phyloP scores from a whole-genome alignment of 805 yeast genomes.

The Kuraishia molischiana region DNA sequence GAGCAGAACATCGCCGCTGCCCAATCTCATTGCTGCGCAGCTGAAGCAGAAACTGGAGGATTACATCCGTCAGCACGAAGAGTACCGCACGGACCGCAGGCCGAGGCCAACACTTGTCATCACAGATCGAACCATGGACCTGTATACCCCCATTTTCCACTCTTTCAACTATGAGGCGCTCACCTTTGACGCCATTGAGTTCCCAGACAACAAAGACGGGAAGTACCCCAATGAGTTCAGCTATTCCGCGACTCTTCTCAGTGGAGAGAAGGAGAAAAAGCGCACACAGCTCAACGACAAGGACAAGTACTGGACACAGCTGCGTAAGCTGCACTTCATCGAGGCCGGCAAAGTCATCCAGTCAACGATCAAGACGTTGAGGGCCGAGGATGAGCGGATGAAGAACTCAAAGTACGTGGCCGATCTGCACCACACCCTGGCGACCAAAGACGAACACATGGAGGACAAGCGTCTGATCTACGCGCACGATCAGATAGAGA shows the following conservation, averaged over 20 bases:
- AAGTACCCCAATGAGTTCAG: constrained; percentile 25
- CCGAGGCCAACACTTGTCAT: constrained; percentile 69
- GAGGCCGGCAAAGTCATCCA: constrained; percentile 59
- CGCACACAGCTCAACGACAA: constrained; percentile 42
- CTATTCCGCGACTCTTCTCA: constrained; percentile 48
- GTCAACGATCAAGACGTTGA: constrained; percentile 41
- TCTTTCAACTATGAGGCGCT: constrained; percentile 89
- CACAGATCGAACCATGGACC: constrained; percentile 77
- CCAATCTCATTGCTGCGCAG: constrained; percentile 60
- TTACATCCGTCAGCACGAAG: constrained; percentile 59
- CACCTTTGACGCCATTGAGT: constrained; percentile 53
- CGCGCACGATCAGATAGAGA: constrained; percentile 51
- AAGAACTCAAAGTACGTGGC: neutral
- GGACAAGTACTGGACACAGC: constrained; percentile 63
- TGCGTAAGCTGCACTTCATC: constrained; percentile 68
- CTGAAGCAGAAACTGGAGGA: constrained; percentile 67
- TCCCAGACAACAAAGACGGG: constrained; percentile 6
- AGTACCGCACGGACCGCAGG: constrained; percentile 50
- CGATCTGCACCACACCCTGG: constrained; percentile 1
- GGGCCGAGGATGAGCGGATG: neutral
- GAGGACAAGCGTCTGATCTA: constrained; percentile 20
- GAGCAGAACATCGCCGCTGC: constrained; percentile 48
- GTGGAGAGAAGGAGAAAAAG: constrained; percentile 30
- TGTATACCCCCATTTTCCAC: constrained; percentile 76
- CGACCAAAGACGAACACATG: neutral